Percentiles rank a stretch among this genome's conserved stretches.
Conservation (phyloP, 1,139 yeast genomes). For the Hemisphaericaspora xylanilytica region DNA sequence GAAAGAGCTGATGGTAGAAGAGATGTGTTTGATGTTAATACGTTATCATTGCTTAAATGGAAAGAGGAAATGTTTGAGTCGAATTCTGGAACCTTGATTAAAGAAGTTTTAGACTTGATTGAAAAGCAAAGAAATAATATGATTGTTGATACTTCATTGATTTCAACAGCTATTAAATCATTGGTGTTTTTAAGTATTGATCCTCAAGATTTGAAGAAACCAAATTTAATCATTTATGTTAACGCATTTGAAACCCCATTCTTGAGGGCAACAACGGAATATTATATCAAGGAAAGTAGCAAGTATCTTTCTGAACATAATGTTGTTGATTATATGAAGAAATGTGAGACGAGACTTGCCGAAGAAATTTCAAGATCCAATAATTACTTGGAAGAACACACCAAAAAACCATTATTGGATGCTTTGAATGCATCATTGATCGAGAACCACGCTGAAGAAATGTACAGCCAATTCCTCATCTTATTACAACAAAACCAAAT, state of each 20-base stretch:
- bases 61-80: constrained; percentile 74
- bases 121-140: constrained; percentile 79
- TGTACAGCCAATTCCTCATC: constrained; percentile 73
- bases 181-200: constrained; percentile 77
- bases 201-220: constrained; percentile 77
- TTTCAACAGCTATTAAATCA: constrained; percentile 78
- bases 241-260: constrained; percentile 76
- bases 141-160: constrained; percentile 62
- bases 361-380: constrained; percentile 82
- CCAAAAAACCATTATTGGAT: constrained; percentile 73
- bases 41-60: constrained; percentile 87
- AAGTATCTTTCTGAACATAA: constrained; percentile 68
- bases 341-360: constrained; percentile 75
- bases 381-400: constrained; percentile 81
- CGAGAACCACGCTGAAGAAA: constrained; percentile 70
- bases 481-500: constrained; percentile 75
- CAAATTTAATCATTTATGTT: constrained; percentile 78
- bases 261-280: constrained; percentile 68
- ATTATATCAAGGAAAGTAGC: constrained; percentile 69
- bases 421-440: constrained; percentile 75
- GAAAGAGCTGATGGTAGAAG: constrained; percentile 95
- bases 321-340: constrained; percentile 87
- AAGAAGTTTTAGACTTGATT: constrained; percentile 73
- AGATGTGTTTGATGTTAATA: constrained; percentile 86
- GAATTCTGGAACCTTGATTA: constrained; percentile 57